These are phyloP conservation scores for Teunomyces panamensis DNA, from an alignment of 805 yeast species.

Conservation along the genomic window DNA sequence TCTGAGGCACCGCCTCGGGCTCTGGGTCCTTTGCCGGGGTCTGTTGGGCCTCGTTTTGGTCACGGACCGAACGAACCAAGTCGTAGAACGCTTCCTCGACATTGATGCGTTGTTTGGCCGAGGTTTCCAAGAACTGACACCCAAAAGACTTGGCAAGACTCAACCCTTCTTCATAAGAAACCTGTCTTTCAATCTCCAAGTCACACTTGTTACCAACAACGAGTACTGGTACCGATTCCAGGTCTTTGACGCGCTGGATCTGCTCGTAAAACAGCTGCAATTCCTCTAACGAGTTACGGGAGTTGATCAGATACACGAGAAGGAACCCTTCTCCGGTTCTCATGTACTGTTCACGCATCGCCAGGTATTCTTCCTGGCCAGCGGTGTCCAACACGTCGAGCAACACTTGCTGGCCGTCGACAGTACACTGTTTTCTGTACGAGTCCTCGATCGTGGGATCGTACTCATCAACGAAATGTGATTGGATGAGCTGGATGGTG, in stretches of 20 bases:
- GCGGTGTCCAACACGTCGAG: slow-evolving; percentile 94
- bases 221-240: slow-evolving; percentile 69
- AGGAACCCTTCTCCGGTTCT: slow-evolving; percentile 93
- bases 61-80: slow-evolving; percentile 56
- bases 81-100: slow-evolving; percentile 83
- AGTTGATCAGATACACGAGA: slow-evolving; percentile 84
- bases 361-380: slow-evolving; percentile 95
- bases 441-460: slow-evolving; percentile 97
- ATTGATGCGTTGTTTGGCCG: slow-evolving; percentile 87
- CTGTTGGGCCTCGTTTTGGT: slow-evolving; percentile 9
- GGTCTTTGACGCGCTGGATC: slow-evolving; percentile 72
- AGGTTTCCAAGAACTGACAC: slow-evolving; percentile 82
- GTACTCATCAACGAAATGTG: slow-evolving; percentile 94
- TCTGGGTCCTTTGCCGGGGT: slow-evolving; percentile 3
- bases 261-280: slow-evolving; percentile 75
- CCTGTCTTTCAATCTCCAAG: slow-evolving; percentile 72
- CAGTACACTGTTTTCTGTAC: slow-evolving; percentile 80
- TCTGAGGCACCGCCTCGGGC: slow-evolving; percentile 2
- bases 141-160: slow-evolving; percentile 61
- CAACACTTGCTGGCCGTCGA: slow-evolving; percentile 63
- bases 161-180: slow-evolving; percentile 61
- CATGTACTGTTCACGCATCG: slow-evolving; percentile 86
- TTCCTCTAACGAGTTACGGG: slow-evolving; percentile 81
- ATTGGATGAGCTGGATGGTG: slow-evolving; percentile 91
- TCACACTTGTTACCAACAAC: slow-evolving; percentile 82